These are phyloP conservation scores for Oidiodendron maius DNA, from an alignment of 495 filamentous ascomycete species.

Conservation along the genomic window DNA sequence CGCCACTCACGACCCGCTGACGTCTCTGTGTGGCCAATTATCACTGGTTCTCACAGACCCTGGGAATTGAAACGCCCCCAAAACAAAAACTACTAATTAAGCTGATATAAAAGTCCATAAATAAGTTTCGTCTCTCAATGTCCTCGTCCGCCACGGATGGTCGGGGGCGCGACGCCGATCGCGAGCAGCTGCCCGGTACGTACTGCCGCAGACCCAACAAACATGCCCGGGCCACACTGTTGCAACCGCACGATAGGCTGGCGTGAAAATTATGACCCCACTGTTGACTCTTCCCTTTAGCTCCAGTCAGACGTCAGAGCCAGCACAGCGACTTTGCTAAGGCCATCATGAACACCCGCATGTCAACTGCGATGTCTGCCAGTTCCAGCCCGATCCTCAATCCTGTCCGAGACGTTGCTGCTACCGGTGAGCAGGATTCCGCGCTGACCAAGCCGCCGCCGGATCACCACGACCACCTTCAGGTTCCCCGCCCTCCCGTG, in stretches of 20 bases:
- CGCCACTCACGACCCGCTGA: no score
- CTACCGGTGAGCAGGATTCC: background rate
- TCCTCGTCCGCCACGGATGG: background rate
- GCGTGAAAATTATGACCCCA: background rate
- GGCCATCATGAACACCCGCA: slow-evolving; percentile 52
- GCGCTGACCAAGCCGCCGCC: background rate
- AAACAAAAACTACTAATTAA: no score
- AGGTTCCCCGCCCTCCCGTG: slow-evolving; percentile 11
- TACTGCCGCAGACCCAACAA: background rate
- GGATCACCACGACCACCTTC: background rate
- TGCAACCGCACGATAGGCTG: background rate
- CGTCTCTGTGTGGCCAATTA: no score
- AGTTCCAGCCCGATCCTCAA: background rate
- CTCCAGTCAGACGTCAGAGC: slow-evolving; percentile 23
- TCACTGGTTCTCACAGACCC: no score
- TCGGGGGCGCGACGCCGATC: background rate
- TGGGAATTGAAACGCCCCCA: no score
- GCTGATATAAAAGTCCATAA: no score
- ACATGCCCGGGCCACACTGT: background rate
- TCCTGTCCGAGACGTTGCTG: background rate
- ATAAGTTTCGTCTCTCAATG: background rate
- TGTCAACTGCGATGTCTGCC: background rate
- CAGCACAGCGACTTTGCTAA: slow-evolving; percentile 54
- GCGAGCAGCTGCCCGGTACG: no score
- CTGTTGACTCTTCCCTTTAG: slow-evolving; percentile 1